Evolutionary conservation across 345 rosid species (phyloP).

Genomic region (Hibiscus tridactylites): DNA sequence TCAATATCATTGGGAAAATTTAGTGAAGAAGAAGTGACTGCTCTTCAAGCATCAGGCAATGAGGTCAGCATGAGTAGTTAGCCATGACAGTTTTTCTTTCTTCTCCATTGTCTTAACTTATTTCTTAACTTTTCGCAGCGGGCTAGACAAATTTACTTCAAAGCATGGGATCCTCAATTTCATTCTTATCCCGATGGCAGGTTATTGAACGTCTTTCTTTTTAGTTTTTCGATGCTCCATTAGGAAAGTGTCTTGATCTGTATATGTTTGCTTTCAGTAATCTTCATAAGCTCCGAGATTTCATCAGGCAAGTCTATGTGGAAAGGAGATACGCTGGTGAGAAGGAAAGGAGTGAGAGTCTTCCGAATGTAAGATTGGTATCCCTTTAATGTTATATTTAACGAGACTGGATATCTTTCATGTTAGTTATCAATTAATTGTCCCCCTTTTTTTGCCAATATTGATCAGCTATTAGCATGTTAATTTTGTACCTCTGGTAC

Average conservation of each 20-base stretch:
- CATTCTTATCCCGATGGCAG: constrained; percentile 76
- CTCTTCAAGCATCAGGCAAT: constrained; percentile 81
- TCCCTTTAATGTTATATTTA: background rate
- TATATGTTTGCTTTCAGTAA: constrained; percentile 45
- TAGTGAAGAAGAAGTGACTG: constrained; percentile 66
- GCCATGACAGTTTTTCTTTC: background rate
- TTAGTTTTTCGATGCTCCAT: background rate
- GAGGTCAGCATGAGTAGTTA: constrained; percentile 38
- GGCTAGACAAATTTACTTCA: constrained; percentile 68
- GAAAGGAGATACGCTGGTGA: constrained; percentile 62
- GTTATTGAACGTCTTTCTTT: constrained; percentile 27
- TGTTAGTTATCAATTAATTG: too few relatives aligned
- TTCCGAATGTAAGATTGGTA: constrained; percentile 47
- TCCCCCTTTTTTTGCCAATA: background rate
- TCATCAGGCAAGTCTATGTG: constrained; percentile 79
- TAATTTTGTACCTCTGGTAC: background rate
- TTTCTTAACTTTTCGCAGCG: constrained; percentile 28
- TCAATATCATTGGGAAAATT: constrained; percentile 91
- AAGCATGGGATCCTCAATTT: constrained; percentile 62
- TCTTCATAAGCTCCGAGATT: constrained; percentile 59
- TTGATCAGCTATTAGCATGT: too few relatives aligned
- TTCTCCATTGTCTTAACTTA: background rate
- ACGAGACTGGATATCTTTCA: background rate
- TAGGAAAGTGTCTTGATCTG: constrained; percentile 19
- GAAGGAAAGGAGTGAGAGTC: constrained; percentile 40